Percentiles rank a stretch among this genome's conserved stretches.
phyloP scores from a whole-genome alignment of 2,329 filamentous ascomycete genomes.

The Cylindrodendrum hubeiense region DNA sequence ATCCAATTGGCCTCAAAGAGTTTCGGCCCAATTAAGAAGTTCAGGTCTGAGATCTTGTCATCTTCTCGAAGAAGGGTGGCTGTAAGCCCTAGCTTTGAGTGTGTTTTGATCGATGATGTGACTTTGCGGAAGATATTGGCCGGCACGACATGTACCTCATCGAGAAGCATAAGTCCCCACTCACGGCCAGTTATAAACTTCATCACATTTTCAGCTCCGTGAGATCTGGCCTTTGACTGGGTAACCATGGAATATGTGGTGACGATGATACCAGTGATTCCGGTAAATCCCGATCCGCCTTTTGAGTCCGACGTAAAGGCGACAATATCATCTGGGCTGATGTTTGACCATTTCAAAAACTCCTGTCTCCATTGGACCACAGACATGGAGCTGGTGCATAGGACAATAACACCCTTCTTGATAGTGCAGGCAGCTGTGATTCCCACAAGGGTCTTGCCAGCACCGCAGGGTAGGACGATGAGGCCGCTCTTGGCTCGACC shows the following conservation, averaged over 20 bases:
- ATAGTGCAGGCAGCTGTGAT: constrained; percentile 96
- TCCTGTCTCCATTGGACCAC: constrained; percentile 94
- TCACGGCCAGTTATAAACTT: constrained; percentile 85
- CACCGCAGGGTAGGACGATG: constrained; percentile 92
- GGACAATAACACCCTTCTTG: constrained; percentile 90
- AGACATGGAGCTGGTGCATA: constrained; percentile 95
- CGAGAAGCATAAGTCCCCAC: constrained; percentile 93
- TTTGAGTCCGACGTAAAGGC: constrained; percentile 86
- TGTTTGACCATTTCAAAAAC: constrained; percentile 96
- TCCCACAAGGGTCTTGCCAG: constrained; percentile 94
- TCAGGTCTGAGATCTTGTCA: constrained; percentile 93
- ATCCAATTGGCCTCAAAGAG: constrained; percentile 98
- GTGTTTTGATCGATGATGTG: constrained; percentile 86
- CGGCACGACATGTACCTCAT: constrained; percentile 94
- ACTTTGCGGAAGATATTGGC: constrained; percentile 92
- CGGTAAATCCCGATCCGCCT: constrained; percentile 77
- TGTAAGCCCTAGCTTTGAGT: constrained; percentile 90
- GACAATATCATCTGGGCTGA: constrained; percentile 84
- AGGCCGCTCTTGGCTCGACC: constrained; percentile 94
- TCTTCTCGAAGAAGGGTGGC: constrained; percentile 91
- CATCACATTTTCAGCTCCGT: constrained; percentile 94
- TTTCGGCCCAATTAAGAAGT: constrained; percentile 93
- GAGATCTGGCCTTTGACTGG: constrained; percentile 75
- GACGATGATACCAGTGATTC: constrained; percentile 90
- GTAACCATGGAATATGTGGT: constrained; percentile 97